Evolutionary conservation across 2,329 filamentous ascomycete genomes (phyloP), one percentile per base, ranked within the genome.

Genomic region (Colletotrichum costaricense): DNA sequence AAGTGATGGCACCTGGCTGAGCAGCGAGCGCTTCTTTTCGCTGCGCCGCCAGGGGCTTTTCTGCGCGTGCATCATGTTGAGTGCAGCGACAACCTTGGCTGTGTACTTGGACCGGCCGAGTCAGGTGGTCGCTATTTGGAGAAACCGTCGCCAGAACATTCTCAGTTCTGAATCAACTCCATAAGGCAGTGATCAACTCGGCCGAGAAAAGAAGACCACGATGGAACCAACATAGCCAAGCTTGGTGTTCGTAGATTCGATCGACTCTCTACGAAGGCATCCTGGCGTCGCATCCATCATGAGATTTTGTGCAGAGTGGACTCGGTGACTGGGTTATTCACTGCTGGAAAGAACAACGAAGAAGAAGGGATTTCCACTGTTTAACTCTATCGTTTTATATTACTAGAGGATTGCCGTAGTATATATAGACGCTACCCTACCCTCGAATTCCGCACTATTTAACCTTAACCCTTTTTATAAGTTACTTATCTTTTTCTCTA

Each of bases 221-320:
- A 16, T 71, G 35, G 22, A 57, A 57, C 22, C 12, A 69, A n/a
- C 42, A 49, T 49, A 62, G 67, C 71, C 67, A 71, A 73, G 71
- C 46, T 33, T 62, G n/a, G 26, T n/a, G 70, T 57, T 63, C 35
- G 24, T 33, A 57, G 56, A 52, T 26, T 35, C 33, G 67, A 73
- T 66, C 67, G 28, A 35, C 46, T 52, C 46, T 65, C 46, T 55
- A 70, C 67, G 67, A 70, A 65, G 60, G 60, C 67, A 70, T 56
- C 67, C 67, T 49, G 28, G 62, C 14, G 30, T 73, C 46, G 33
- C 60, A 73, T 73, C 60, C 22, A 30, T 28, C 33, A 28, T 26
- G 8, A 28, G 28, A 11, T 65, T 54, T 52, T 28, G 7, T 54
- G 16, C 22, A 66, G 33, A 65, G 67, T 66, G 60, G 56, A 57